Evolutionary conservation across 164 flowering plant species (phyloP).

Genomic region (Berberis thunbergii): DNA sequence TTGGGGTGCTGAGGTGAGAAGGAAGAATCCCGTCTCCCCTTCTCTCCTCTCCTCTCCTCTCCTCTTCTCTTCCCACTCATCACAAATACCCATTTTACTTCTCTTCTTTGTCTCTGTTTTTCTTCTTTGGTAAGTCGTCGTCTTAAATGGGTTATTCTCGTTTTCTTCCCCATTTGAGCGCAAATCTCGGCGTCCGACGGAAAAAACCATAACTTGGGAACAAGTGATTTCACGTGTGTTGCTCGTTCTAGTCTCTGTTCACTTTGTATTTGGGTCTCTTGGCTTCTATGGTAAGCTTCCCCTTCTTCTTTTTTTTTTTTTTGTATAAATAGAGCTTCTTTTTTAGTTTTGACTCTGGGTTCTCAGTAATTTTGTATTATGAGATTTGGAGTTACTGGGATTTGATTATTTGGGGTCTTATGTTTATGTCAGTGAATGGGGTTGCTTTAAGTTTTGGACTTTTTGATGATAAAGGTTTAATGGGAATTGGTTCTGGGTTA

Average conservation of each 20-base stretch:
- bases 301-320: no score
- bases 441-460: no score
- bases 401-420: no score
- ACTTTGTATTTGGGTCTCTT: not conserved
- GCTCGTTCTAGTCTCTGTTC: not conserved
- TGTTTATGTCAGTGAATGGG: no score
- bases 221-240: not conserved
- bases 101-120: not conserved
- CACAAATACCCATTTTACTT: not conserved
- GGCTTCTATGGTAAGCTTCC: slow-evolving; percentile 15
- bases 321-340: no score
- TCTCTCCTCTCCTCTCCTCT: not conserved
- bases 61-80: slow-evolving; percentile 6
- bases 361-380: not conserved
- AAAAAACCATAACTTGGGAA: not conserved
- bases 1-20: no score
- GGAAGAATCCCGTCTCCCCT: not conserved
- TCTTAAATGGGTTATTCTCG: not conserved
- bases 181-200: not conserved
- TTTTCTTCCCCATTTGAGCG: not conserved
- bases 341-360: not conserved
- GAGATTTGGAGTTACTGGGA: not conserved
- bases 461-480: no score
- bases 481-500: not conserved
- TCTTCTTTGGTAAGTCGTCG: not conserved